phyloP scores from a whole-genome alignment of 1,284 basidiomycete species.

The Ceratobasidium sp. region DNA sequence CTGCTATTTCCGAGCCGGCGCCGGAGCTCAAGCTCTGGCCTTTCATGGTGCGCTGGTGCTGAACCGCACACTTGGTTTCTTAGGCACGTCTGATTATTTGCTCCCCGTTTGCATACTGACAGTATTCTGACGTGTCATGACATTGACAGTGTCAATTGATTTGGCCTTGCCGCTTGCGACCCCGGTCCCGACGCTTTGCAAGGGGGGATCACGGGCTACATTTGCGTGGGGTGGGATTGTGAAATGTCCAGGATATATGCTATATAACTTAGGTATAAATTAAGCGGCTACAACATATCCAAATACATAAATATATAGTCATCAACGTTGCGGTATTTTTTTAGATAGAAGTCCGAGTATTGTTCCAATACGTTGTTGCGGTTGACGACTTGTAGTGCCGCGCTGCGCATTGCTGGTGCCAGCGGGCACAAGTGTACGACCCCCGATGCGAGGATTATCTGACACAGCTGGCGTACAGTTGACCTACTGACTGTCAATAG shows the following conservation, averaged over 20 bases:
- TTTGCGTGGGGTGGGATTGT: too few species aligned
- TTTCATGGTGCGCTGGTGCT: background rate
- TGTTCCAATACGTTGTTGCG: background rate
- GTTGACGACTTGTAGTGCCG: background rate
- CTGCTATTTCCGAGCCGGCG: background rate
- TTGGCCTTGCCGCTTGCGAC: too few species aligned
- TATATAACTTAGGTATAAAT: background rate
- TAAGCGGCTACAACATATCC: background rate
- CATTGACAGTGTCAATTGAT: too few species aligned
- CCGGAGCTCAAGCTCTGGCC: background rate
- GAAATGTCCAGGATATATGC: background rate
- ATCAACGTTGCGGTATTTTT: conserved; percentile 22
- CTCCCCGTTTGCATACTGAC: too few species aligned
- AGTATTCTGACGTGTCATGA: too few species aligned
- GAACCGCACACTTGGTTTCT: background rate
- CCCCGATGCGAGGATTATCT: conserved; percentile 4
- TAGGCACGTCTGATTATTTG: background rate
- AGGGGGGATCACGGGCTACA: too few species aligned
- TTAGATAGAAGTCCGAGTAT: conserved; percentile 5
- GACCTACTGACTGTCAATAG: background rate
- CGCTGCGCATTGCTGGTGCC: conserved; percentile 7
- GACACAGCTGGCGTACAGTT: background rate
- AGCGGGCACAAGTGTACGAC: conserved; percentile 5
- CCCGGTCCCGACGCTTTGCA: too few species aligned
- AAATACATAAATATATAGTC: conserved; percentile 5